Conservation (phyloP, 2,329 filamentous ascomycete genomes). For the Colletotrichum chrysophilum region DNA sequence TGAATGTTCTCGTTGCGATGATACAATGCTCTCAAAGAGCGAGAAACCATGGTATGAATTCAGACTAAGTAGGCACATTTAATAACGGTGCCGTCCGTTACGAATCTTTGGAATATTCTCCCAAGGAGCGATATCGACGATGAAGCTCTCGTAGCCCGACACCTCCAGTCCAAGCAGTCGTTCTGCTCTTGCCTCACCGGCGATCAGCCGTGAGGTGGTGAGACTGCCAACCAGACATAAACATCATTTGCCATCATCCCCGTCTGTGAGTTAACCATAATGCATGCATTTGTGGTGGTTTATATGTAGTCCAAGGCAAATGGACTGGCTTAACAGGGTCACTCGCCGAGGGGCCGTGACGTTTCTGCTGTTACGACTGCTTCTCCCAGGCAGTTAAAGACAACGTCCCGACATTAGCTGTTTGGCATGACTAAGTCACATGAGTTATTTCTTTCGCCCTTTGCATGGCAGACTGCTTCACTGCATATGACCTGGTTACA, state of each 20-base stretch:
- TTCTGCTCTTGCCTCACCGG: neutral
- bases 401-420: rapidly evolving
- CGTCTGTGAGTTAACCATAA: neutral
- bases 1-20: neutral
- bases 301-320: rapidly evolving
- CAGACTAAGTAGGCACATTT: neutral
- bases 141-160: neutral
- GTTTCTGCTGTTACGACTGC: neutral
- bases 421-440: neutral
- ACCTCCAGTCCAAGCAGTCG: neutral
- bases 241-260: neutral
- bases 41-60: neutral
- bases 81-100: neutral
- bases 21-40: neutral
- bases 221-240: neutral
- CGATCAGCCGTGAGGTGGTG: neutral
- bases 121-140: neutral
- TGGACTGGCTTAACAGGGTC: neutral
- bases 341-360: neutral
- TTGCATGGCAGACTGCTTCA: neutral
- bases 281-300: neutral
- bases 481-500: rapidly evolving
- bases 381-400: neutral
- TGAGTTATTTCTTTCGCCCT: neutral
- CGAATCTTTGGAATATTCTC: neutral